Conservation (phyloP, 306 rosid species). For the Quercus rubra region DNA sequence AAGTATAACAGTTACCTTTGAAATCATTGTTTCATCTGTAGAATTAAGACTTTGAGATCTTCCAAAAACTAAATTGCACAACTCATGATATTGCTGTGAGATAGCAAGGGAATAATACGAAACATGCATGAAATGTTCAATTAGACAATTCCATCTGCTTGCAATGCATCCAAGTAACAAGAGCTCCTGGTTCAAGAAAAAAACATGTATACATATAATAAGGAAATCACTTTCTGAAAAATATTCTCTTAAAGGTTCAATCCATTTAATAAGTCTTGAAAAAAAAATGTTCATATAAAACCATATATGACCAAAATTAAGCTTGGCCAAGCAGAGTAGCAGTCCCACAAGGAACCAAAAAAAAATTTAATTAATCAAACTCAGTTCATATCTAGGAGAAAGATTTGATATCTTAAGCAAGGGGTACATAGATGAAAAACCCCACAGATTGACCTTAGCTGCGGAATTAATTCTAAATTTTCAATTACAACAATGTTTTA, state of each 20-base stretch:
- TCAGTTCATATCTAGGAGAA: background rate
- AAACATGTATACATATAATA: background rate
- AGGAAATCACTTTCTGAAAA: background rate
- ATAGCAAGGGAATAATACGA: conserved; percentile 10
- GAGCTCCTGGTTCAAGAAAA: conserved; percentile 32
- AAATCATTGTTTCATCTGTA: conserved; percentile 4
- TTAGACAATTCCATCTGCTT: conserved; percentile 30
- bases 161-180: conserved; percentile 32
- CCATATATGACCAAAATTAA: background rate
- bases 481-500: too few relatives aligned
- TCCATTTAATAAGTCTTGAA: background rate
- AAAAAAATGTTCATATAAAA: background rate
- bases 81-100: conserved; percentile 25
- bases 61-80: conserved; percentile 20
- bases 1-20: conserved; percentile 22
- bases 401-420: background rate
- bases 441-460: too few relatives aligned
- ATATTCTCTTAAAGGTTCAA: background rate
- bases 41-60: conserved; percentile 1
- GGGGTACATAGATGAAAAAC: background rate
- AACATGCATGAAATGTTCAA: conserved; percentile 34
- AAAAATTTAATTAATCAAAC: background rate
- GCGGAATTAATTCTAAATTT: too few relatives aligned
- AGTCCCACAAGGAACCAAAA: background rate
- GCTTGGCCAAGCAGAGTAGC: background rate